Evolutionary conservation across 2,329 filamentous ascomycete genomes (phyloP).

Genomic region (Pyricularia grisea): DNA sequence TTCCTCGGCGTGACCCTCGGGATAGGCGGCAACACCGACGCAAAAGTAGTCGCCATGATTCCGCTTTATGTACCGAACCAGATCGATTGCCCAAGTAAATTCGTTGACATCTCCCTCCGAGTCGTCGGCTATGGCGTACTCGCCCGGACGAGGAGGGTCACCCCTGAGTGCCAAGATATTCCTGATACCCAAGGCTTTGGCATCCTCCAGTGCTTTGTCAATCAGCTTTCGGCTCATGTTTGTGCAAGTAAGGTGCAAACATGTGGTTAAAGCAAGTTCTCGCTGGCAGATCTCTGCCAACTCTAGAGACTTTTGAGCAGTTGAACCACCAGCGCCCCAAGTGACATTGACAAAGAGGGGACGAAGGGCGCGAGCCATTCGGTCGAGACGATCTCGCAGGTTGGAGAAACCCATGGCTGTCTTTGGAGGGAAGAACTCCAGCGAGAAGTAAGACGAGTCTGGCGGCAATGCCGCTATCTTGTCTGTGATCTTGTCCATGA

Average conservation of each 20-base stretch:
- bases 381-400: conserved; percentile 82
- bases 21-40: conserved; percentile 88
- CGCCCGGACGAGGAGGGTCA: conserved; percentile 80
- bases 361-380: conserved; percentile 85
- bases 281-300: conserved; percentile 92
- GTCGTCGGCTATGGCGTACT: conserved; percentile 62
- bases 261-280: conserved; percentile 86
- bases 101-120: conserved; percentile 50
- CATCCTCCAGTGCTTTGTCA: conserved; percentile 82
- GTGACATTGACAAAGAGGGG: conserved; percentile 96
- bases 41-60: conserved; percentile 92
- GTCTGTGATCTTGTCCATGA: conserved; percentile 84
- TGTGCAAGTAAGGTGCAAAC: conserved; percentile 91
- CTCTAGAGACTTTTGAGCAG: conserved; percentile 82
- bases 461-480: conserved; percentile 86
- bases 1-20: conserved; percentile 90
- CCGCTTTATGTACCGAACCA: conserved; percentile 81
- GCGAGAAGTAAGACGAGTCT: conserved; percentile 79
- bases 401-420: conserved; percentile 94
- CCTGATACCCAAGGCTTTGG: conserved; percentile 80
- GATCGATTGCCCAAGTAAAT: conserved; percentile 80
- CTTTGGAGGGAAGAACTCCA: conserved; percentile 99
- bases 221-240: conserved; percentile 87
- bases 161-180: conserved; percentile 91
- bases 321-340: conserved; percentile 94